phyloP scores from a whole-genome alignment of 2,329 filamentous ascomycete genomes.

The Verticillium nubilum region DNA sequence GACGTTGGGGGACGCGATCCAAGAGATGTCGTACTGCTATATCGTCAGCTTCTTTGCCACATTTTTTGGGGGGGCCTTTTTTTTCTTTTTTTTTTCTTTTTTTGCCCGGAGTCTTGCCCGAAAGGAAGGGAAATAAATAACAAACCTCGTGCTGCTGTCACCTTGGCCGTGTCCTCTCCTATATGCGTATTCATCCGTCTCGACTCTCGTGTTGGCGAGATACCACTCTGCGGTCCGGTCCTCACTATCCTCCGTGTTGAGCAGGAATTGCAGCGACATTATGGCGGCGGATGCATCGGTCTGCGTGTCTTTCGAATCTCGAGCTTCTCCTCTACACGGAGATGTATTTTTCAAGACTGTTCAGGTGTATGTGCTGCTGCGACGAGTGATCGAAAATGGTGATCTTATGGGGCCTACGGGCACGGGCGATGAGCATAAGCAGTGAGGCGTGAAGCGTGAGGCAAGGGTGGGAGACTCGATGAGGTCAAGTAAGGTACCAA shows the following conservation, averaged over 20 bases:
- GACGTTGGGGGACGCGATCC: neutral
- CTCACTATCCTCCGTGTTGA: constrained; percentile 1
- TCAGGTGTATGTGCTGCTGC: neutral
- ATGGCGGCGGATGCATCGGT: neutral
- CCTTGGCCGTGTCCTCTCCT: neutral
- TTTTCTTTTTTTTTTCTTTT: no score
- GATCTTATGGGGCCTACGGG: no score
- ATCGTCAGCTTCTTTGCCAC: neutral
- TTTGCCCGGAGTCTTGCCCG: no score
- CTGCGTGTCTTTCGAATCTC: neutral
- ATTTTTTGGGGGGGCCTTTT: no score
- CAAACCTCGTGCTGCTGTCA: neutral
- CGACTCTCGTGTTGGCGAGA: neutral
- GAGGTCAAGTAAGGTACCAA: neutral
- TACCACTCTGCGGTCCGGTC: neutral
- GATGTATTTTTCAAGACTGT: neutral
- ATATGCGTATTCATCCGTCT: neutral
- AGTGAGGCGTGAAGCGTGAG: neutral
- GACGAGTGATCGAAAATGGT: no score
- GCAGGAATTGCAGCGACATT: constrained; percentile 2
- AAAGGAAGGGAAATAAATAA: neutral
- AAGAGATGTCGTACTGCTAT: neutral
- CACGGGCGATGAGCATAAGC: no score
- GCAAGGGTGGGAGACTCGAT: neutral
- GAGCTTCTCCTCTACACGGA: neutral